Percentiles rank a stretch among this genome's conserved stretches.
These are phyloP conservation scores for Backusella luteola DNA, from an alignment of 192 early-diverging fungal genomes.

Conservation along the genomic window DNA sequence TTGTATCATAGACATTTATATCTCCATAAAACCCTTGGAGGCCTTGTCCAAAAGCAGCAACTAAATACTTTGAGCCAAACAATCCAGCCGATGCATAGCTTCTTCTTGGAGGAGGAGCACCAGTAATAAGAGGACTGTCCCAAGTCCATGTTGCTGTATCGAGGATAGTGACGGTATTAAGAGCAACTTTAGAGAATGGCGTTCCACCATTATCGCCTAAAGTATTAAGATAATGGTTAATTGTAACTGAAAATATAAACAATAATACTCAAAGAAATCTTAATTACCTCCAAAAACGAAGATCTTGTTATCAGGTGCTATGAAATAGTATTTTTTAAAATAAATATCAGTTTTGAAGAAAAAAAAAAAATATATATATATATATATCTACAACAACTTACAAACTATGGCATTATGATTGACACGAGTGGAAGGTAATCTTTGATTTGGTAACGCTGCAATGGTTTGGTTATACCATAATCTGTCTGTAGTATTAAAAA, in stretches of 20 bases:
- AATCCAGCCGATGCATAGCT: conserved; percentile 20
- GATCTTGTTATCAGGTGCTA: conserved; percentile 15
- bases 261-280: background rate
- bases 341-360: background rate
- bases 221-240: background rate
- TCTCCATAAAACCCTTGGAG: conserved; percentile 14
- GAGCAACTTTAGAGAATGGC: background rate
- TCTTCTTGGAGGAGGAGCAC: conserved; percentile 17
- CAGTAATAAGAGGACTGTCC: background rate
- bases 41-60: conserved; percentile 13
- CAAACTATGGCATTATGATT: background rate
- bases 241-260: background rate
- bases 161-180: background rate
- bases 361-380: background rate
- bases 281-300: conserved; percentile 24
- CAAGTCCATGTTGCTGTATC: conserved; percentile 25
- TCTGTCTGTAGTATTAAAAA: background rate
- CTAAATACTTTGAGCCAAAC: conserved; percentile 12
- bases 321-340: background rate
- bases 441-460: background rate
- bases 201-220: background rate
- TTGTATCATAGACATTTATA: conserved; percentile 19
- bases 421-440: background rate
- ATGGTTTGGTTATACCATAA: background rate
- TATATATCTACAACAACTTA: background rate